phyloP scores from a whole-genome alignment of 2,329 filamentous ascomycete species.

The Trichoderma sp. region DNA sequence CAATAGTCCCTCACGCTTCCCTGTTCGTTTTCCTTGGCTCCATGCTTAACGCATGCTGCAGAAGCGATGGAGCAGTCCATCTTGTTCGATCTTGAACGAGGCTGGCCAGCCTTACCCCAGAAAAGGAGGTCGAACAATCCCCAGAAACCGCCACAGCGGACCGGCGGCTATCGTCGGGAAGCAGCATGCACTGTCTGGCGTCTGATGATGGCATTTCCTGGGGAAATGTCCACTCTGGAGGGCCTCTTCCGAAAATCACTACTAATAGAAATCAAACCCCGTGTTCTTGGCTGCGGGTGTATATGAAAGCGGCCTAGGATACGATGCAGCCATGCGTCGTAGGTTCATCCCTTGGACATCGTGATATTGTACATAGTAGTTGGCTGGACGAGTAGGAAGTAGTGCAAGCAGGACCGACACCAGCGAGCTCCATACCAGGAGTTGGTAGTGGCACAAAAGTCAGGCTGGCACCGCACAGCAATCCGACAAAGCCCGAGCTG shows the following conservation, averaged over 20 bases:
- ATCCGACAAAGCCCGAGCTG: conserved; percentile 16
- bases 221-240: conserved; percentile 17
- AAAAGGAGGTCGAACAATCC: conserved; percentile 19
- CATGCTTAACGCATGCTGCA: neutral
- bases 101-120: conserved; percentile 20
- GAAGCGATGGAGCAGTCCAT: neutral
- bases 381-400: neutral
- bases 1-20: neutral
- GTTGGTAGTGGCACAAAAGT: neutral
- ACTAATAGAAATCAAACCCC: conserved; percentile 18
- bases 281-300: neutral
- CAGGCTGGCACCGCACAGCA: neutral
- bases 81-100: neutral
- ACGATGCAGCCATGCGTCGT: neutral
- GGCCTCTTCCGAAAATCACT: conserved; percentile 12
- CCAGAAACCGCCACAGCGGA: conserved; percentile 19
- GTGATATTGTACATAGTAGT: neutral
- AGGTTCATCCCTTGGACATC: neutral
- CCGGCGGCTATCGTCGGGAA: conserved; percentile 22
- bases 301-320: neutral
- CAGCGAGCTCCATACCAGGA: neutral
- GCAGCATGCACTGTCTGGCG: conserved; percentile 1
- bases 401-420: neutral
- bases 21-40: neutral
- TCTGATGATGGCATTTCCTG: conserved; percentile 17